phyloP scores from a whole-genome alignment of 2,329 filamentous ascomycete species.

The Fusarium foetens region DNA sequence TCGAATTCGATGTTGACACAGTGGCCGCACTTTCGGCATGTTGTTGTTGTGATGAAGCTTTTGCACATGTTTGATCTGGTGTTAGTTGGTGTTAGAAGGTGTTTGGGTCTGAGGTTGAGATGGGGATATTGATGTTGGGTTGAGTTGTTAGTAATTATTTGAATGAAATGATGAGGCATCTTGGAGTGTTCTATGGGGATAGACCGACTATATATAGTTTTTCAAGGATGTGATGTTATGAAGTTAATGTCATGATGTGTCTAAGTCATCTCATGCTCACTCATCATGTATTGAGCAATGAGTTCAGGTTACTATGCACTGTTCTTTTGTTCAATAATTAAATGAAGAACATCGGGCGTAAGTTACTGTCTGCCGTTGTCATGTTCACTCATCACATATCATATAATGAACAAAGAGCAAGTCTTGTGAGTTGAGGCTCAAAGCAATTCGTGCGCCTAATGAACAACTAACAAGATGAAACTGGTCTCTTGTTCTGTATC shows the following conservation, averaged over 20 bases:
- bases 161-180: no score
- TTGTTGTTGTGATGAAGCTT: not conserved
- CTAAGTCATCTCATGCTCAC: not conserved
- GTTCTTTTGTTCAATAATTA: not conserved
- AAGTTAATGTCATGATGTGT: not conserved
- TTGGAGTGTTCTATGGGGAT: not conserved
- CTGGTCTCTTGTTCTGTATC: not conserved
- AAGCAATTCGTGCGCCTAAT: not conserved
- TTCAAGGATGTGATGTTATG: not conserved
- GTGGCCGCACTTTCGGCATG: slow-evolving; percentile 1
- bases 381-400: not conserved
- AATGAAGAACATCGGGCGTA: not conserved
- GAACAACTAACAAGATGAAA: not conserved
- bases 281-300: no score
- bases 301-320: not conserved
- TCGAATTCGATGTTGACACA: not conserved
- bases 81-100: not conserved
- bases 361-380: not conserved
- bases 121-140: not conserved
- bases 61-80: slow-evolving; percentile 12
- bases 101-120: not conserved
- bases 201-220: not conserved
- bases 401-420: not conserved
- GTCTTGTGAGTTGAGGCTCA: not conserved
- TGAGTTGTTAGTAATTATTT: not conserved